A percentile compares a stretch with the other conserved stretches of the same genome.
These are phyloP conservation scores for Lepiota venenata DNA, from an alignment of 768 basidiomycete genomes.

Conservation along the genomic window DNA sequence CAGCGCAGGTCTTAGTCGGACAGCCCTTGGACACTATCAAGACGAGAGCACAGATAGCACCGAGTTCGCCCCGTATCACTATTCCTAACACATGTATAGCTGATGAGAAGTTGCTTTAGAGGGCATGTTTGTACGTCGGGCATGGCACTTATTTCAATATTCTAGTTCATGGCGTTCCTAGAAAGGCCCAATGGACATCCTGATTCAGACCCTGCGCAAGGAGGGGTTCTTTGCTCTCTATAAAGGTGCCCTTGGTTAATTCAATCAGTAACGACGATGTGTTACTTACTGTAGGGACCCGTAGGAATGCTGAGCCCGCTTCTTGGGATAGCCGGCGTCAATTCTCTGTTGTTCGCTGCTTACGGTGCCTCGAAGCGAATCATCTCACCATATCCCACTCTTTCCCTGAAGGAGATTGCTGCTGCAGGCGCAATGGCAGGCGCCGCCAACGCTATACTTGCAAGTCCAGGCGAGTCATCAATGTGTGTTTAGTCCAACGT, in stretches of 20 bases:
- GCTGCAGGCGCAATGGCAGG: slow-evolving; percentile 92
- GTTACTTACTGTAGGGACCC: neutral
- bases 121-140: slow-evolving; percentile 78
- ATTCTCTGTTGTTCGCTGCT: slow-evolving; percentile 90
- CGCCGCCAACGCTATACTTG: slow-evolving; percentile 84
- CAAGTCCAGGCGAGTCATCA: slow-evolving; percentile 68
- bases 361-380: slow-evolving; percentile 80
- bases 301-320: slow-evolving; percentile 89
- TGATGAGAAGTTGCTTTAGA: slow-evolving; percentile 35
- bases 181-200: slow-evolving; percentile 95
- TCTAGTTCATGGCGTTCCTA: slow-evolving; percentile 22
- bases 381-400: slow-evolving; percentile 85
- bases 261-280: neutral
- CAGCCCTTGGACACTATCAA: slow-evolving; percentile 90
- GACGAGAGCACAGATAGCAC: slow-evolving; percentile 84
- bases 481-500: neutral
- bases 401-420: slow-evolving; percentile 77
- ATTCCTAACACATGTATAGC: neutral
- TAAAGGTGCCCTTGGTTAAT: slow-evolving; percentile 60
- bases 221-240: slow-evolving; percentile 94
- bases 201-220: slow-evolving; percentile 73
- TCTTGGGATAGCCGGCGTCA: slow-evolving; percentile 92
- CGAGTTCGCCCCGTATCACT: slow-evolving; percentile 46
- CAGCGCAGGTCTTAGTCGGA: slow-evolving; percentile 92
- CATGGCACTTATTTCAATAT: neutral